Base-by-base conservation (phyloP, 805 yeast species). In the Suhomyces prunicola region DNA sequence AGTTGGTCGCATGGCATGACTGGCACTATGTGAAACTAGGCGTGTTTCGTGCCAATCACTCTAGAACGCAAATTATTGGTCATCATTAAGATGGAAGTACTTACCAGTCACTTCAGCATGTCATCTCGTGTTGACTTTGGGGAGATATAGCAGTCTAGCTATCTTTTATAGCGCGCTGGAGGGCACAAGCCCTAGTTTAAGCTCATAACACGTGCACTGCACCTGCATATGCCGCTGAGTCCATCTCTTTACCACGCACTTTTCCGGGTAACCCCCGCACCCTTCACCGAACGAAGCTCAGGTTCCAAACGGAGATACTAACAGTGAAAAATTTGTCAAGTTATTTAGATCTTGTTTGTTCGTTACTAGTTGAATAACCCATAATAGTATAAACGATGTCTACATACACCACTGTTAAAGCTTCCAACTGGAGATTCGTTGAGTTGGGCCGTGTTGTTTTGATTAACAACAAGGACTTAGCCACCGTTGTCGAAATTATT, bases 371-470 rank as follows among this genome's bases (percentile, higher is more conserved):
- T 47, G 49, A 47, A 47, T 36, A 45, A 50, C 53, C 36, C 49
- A 24, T 36, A 50, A 45, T 50, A 45, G 48, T 50, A 50, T 42
- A 42, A 26, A 45, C 50, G 50, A 70, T 70, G 73, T 70, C 74
- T 57, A 53, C 68, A 53, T 60, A 65, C 62, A 61, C 90, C 75
- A 79, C 88, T 76, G 94, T 94, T 79, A 88, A 90, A 84, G 89
- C 96, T 77, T 83, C 96, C 78, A 89, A 89, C 93, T 94, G 98
- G 98, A 90, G 97, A 89, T 86, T 85, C 75, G 99, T 94, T 78
- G 97, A 93, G 86, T 89, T 92, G 76, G 99, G 99, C 79, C 97
- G 99, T 84, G 89, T 94, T 76, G 97, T 92, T 78, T 87, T 93
- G 74, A 76, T 93, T 76, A 65, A 73, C 76, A 84, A 85, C 87